Evolutionary conservation across 2,329 filamentous ascomycete species (phyloP).

Genomic region (Nigrospora oryzae): DNA sequence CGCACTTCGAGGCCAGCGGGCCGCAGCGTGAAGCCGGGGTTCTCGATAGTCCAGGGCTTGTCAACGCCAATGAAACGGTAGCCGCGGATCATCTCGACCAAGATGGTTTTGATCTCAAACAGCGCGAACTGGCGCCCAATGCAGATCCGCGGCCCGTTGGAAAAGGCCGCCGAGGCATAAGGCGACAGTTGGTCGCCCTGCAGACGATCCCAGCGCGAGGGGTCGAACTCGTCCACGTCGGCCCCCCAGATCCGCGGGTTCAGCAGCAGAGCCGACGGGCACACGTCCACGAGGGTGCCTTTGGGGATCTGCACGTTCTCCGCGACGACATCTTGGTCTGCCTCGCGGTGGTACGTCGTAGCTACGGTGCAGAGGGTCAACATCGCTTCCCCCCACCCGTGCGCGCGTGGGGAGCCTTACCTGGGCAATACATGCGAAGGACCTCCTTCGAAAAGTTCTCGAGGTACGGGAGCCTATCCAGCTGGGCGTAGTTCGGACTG

Average conservation of each 20-base stretch:
- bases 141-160: conserved; percentile 17
- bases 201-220: conserved; percentile 12
- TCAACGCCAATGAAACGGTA: conserved; percentile 4
- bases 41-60: conserved; percentile 1
- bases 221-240: conserved; percentile 12
- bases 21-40: conserved; percentile 3
- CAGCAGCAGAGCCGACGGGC: conserved; percentile 9
- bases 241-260: conserved; percentile 15
- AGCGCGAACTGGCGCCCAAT: conserved; percentile 15
- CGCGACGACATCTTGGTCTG: conserved; percentile 9
- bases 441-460: conserved; percentile 5
- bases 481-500: not conserved
- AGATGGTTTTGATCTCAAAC: conserved; percentile 16
- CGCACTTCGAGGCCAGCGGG: not conserved
- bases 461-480: conserved; percentile 6
- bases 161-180: conserved; percentile 8
- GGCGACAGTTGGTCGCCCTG: conserved; percentile 5
- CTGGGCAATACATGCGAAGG: conserved; percentile 4
- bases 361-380: conserved; percentile 1
- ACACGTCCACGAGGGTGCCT: conserved; percentile 12
- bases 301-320: conserved; percentile 14
- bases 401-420: not conserved
- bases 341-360: conserved; percentile 6
- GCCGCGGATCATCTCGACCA: conserved; percentile 11
- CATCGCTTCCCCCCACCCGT: not conserved